These are phyloP conservation scores for Neocallimastix lanati DNA, from an alignment of 192 early-diverging fungal species.

Conservation along the genomic window DNA sequence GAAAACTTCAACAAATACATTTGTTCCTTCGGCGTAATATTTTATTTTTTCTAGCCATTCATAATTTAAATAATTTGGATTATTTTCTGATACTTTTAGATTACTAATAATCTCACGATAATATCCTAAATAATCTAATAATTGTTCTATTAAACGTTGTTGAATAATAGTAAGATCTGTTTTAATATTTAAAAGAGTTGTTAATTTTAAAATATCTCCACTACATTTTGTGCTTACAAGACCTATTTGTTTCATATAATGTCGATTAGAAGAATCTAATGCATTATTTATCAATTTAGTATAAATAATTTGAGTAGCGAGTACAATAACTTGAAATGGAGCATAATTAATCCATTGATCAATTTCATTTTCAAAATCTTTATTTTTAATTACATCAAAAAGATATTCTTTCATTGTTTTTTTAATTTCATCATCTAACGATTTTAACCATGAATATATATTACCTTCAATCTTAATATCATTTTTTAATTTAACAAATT, in stretches of 20 bases:
- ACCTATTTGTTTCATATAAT: neutral
- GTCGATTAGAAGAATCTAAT: neutral
- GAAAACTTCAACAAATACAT: neutral
- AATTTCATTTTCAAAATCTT: neutral
- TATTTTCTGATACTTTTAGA: neutral
- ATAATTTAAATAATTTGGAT: neutral
- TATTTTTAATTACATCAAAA: neutral
- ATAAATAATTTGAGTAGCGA: neutral
- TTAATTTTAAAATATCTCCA: neutral
- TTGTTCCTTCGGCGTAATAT: neutral
- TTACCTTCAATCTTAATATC: neutral
- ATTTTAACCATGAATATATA: neutral
- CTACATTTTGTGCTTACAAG: neutral
- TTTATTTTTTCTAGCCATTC: neutral
- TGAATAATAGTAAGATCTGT: neutral
- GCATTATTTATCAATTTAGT: neutral
- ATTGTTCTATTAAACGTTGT: neutral
- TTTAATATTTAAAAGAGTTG: neutral
- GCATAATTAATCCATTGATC: neutral
- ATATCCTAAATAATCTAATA: neutral
- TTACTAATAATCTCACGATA: neutral
- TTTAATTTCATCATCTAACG: neutral
- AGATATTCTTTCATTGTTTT: neutral
- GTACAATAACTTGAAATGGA: neutral
- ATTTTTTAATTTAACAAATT: neutral